phyloP scores from a whole-genome alignment of 1,284 basidiomycete species.

The Grifola frondosa region DNA sequence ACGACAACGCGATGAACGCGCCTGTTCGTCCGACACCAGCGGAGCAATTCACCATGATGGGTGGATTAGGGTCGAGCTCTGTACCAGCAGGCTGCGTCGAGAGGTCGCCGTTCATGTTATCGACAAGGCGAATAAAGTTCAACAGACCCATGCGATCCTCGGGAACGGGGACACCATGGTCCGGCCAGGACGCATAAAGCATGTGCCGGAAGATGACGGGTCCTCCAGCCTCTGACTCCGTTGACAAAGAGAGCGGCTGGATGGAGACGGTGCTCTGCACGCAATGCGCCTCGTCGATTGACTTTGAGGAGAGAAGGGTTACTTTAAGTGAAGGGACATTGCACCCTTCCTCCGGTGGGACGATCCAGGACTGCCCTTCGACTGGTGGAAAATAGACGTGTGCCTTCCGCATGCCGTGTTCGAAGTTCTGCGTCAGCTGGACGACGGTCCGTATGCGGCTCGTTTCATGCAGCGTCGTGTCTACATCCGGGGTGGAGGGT shows the following conservation, averaged over 20 bases:
- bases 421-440: constrained; percentile 72
- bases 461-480: constrained; percentile 15
- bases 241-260: constrained; percentile 20
- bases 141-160: constrained; percentile 57
- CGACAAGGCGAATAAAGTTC: constrained; percentile 61
- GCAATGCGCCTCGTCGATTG: constrained; percentile 56
- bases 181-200: constrained; percentile 78
- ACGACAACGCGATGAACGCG: constrained; percentile 79
- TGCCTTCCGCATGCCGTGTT: constrained; percentile 68
- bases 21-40: constrained; percentile 92
- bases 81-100: constrained; percentile 32
- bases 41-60: constrained; percentile 82
- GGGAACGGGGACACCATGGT: constrained; percentile 71
- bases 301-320: constrained; percentile 46
- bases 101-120: constrained; percentile 53
- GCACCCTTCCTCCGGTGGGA: constrained; percentile 47
- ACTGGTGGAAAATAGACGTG: constrained; percentile 69
- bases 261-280: constrained; percentile 54
- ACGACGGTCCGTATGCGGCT: constrained; percentile 69
- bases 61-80: constrained; percentile 54
- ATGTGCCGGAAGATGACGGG: constrained; percentile 65
- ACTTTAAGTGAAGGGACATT: constrained; percentile 48
- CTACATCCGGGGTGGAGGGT: constrained; percentile 23
- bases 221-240: constrained; percentile 25
- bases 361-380: constrained; percentile 52